Base-by-base conservation (phyloP, 345 rosid species). In the Microthlaspi erraticum region DNA sequence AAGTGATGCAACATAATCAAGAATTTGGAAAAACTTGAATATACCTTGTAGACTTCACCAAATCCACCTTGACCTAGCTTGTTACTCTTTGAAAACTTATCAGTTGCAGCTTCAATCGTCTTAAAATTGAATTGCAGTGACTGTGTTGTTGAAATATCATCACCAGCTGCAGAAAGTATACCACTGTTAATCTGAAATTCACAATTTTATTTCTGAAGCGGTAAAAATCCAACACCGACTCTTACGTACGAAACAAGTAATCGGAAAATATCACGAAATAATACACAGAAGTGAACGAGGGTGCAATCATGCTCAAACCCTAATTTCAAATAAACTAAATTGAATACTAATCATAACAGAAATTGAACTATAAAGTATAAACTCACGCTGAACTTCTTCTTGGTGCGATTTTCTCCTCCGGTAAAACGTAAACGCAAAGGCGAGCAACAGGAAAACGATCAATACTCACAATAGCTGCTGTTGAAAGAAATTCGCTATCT, bases 61-160 rank as follows among this genome's bases (percentile, higher is more conserved):
- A 87, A 85, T 46, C 92, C 91, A 36, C 96, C 93, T 59, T 66
- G 79, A 33, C 96, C 93, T 10, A 87, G 74, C 65, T 65, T 83
- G 54, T 86, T 84, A 12, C 75, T 60, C 8, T 1, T 31, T 1
- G 87, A 82, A 77, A 90, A 87, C 16, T 74, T 67, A 9, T 81
- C 46, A 6, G 89, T 83, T 1, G 91, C 90, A 17, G 52, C 60
- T 81, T 77, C 64, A 11, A 86, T 71, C 1, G 77, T 68, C 18
- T 20, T 67, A 2, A 84, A 68, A 67, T 80, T 82, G 14, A 58
- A 74, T 62, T 86, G 84, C 56, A 84, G 52, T 6, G 86, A 77
- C n/a, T 83, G 84, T 66, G 44, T 52, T 39, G 29, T 49, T 29
- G 78, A 53, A 29, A 80, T 61, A 6, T 81, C 83, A 62, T 64